Percentiles rank a stretch among this genome's conserved stretches.
phyloP scores from a whole-genome alignment of 2,329 filamentous ascomycete species.

The Golovinomyces cichoracearum region DNA sequence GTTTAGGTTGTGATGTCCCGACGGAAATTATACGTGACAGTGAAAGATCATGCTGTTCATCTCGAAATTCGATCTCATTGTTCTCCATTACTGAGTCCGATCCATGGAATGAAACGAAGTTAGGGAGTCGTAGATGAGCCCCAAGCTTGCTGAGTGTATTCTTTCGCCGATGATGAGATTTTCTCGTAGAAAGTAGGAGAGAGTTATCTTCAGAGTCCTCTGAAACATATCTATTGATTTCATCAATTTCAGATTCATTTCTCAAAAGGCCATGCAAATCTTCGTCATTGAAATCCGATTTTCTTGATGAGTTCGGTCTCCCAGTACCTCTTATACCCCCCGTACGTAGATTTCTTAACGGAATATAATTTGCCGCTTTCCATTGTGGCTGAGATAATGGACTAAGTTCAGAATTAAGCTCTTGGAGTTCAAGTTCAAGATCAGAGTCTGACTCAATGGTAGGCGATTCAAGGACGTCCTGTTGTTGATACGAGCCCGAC shows the following conservation, averaged over 20 bases:
- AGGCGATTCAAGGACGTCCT: slow-evolving; percentile 30
- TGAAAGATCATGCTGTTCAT: slow-evolving; percentile 34
- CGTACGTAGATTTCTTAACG: slow-evolving; percentile 45
- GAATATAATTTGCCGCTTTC: slow-evolving; percentile 25
- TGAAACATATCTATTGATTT: slow-evolving; percentile 8
- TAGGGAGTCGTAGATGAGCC: slow-evolving; percentile 36
- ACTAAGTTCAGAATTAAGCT: slow-evolving; percentile 37
- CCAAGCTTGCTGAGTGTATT: slow-evolving; percentile 21
- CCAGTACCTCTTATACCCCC: slow-evolving; percentile 30
- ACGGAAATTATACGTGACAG: slow-evolving; percentile 52
- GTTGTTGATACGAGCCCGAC: slow-evolving; percentile 14
- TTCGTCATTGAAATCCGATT: slow-evolving; percentile 34
- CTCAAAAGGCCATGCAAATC: slow-evolving; percentile 42
- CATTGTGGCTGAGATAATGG: slow-evolving; percentile 13
- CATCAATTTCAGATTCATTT: slow-evolving; percentile 26
- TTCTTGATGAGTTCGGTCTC: slow-evolving; percentile 28
- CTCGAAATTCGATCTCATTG: slow-evolving; percentile 17
- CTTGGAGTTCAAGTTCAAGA: slow-evolving; percentile 50
- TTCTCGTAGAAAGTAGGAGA: slow-evolving; percentile 7
- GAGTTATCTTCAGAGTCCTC: neutral
- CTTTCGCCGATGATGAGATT: slow-evolving; percentile 9
- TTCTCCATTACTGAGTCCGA: slow-evolving; percentile 8
- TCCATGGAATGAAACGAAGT: slow-evolving; percentile 28
- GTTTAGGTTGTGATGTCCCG: slow-evolving; percentile 42
- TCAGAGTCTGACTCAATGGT: slow-evolving; percentile 49